phyloP scores from a whole-genome alignment of 2,329 filamentous ascomycete species.

The Spiromastix sp. region DNA sequence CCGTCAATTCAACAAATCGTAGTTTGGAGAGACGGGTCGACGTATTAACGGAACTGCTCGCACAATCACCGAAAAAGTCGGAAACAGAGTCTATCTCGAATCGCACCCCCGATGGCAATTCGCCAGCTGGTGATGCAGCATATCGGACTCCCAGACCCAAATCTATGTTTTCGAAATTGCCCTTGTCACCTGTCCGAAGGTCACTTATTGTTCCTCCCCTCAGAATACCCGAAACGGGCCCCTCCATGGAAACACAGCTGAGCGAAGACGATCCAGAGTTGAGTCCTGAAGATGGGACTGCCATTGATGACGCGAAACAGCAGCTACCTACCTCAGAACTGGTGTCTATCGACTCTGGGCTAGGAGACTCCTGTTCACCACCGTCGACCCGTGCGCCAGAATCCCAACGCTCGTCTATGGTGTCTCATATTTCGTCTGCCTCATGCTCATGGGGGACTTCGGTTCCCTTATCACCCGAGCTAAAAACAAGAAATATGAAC shows the following conservation, averaged over 20 bases:
- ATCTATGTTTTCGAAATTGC: conserved; percentile 20
- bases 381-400: conserved; percentile 8
- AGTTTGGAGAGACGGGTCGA: conserved; percentile 25
- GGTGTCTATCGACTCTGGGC: conserved; percentile 15
- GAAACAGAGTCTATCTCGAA: conserved; percentile 3
- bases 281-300: neutral
- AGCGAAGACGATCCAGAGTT: neutral
- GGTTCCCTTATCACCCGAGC: conserved; percentile 16
- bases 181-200: conserved; percentile 16
- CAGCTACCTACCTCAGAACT: conserved; percentile 10
- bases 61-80: conserved; percentile 20
- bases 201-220: conserved; percentile 13
- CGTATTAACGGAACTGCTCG: conserved; percentile 26
- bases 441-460: conserved; percentile 15
- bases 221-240: conserved; percentile 7
- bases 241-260: conserved; percentile 2
- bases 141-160: conserved; percentile 16
- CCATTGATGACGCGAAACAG: no score
- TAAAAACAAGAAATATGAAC: conserved; percentile 12
- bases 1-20: conserved; percentile 22
- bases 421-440: conserved; percentile 15
- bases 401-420: conserved; percentile 18
- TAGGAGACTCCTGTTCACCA: conserved; percentile 13
- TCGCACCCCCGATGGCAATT: neutral
- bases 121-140: conserved; percentile 10